Evolutionary conservation across 2,329 filamentous ascomycete species (phyloP), one percentile per base, ranked within the genome.

Genomic region (Orbilia javanica): DNA sequence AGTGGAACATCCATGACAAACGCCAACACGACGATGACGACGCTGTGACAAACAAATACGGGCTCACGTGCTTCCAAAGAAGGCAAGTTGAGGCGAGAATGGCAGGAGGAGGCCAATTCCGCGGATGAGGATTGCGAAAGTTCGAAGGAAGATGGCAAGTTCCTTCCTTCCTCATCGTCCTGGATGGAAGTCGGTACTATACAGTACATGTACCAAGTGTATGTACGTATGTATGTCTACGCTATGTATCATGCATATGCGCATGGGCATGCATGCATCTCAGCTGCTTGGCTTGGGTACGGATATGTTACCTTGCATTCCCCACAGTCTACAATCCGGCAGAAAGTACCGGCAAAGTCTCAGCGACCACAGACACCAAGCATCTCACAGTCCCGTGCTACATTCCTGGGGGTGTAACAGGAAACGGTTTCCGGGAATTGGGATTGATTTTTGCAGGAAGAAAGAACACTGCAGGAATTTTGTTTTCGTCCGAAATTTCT

Each of bases 401-500:
- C 25, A 52, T 44, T 50, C 20, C 55, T 42, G 31, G 29, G 48
- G 13, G 31, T 4, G 42, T 18, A 18, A 72, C 60, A 60, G 55
- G 55, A 11, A 53, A 36, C 70, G 63, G 70, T 67, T 67, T 63
- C 70, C 70, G 70, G 53, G 34, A 74, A 66, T 29, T 65, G 69
- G 57, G 42, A 20, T 60, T n/a, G n/a, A n/a, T n/a, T n/a, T n/a
- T n/a, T n/a, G n/a, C n/a, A n/a, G n/a, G 69, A 31, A 55, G 48
- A 20, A 29, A 8, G 6, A n/a, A 25, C 4, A 13, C 2, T 11
- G 8, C 20, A 7, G 25, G 50, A 27, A 53, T 31, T 53, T 46
- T 46, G 13, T 10, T 50, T 34, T 55, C 39, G 50, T 20, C 52
- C 52, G 52, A 46, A 20, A 44, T 4, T 44, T 44, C 20, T n/a